Evolutionary conservation across 2,329 filamentous ascomycete species (phyloP).

Genomic region (Decorospora gaudefroyi): DNA sequence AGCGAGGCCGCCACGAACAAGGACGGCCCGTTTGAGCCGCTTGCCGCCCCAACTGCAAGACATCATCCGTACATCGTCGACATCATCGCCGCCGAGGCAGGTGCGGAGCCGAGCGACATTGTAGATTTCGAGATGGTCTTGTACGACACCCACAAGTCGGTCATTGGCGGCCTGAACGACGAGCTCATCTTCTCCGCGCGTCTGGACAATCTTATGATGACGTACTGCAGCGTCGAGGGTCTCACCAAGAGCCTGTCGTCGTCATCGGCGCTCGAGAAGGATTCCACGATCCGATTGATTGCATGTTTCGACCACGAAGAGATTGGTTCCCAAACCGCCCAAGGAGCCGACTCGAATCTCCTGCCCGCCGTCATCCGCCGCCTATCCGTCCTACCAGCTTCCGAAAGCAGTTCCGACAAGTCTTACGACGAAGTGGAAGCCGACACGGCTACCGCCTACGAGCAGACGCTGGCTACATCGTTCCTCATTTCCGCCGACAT

Average conservation of each 20-base stretch:
- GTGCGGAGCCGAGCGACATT: constrained; percentile 70
- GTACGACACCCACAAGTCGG: constrained; percentile 91
- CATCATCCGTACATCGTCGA: constrained; percentile 89
- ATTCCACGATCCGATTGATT: constrained; percentile 84
- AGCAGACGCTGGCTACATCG: constrained; percentile 87
- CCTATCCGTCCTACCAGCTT: constrained; percentile 75
- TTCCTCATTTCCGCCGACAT: constrained; percentile 97
- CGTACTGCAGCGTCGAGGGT: constrained; percentile 85
- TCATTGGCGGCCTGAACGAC: constrained; percentile 84
- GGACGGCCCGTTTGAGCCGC: constrained; percentile 65
- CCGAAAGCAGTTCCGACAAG: constrained; percentile 61
- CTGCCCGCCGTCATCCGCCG: constrained; percentile 85
- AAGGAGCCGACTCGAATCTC: constrained; percentile 91
- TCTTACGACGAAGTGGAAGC: constrained; percentile 66
- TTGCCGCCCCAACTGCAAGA: constrained; percentile 76
- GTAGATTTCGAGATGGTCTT: constrained; percentile 96
- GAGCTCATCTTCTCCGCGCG: constrained; percentile 97
- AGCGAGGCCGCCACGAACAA: constrained; percentile 51
- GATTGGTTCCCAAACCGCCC: constrained; percentile 88
- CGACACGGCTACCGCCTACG: constrained; percentile 76
- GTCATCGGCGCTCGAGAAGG: constrained; percentile 68
- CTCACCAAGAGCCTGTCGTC: constrained; percentile 77
- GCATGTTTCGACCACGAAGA: constrained; percentile 98
- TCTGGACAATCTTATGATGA: constrained; percentile 95
- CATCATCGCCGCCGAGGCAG: constrained; percentile 79